These are phyloP conservation scores for Houttuynia cordata DNA, from an alignment of 164 flowering plant species.

Conservation along the genomic window DNA sequence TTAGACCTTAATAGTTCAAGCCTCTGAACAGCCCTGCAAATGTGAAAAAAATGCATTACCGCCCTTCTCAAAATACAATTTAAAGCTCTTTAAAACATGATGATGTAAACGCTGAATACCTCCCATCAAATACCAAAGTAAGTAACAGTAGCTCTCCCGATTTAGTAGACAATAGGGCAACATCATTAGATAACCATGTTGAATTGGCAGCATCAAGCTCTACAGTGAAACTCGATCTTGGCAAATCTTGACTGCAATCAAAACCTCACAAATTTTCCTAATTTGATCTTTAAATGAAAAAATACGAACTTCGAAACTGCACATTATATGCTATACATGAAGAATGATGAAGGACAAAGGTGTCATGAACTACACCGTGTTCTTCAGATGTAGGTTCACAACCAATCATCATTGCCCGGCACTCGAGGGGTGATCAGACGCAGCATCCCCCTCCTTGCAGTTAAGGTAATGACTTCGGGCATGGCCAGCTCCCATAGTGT, in stretches of 20 bases:
- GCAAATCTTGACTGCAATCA: slow-evolving; percentile 71
- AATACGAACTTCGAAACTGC: neutral
- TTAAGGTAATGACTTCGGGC: no score
- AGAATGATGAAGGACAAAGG: neutral
- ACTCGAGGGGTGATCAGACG: no score
- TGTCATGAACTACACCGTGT: no score
- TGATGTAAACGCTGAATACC: slow-evolving; percentile 30
- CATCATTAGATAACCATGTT: slow-evolving; percentile 75
- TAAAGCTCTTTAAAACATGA: neutral
- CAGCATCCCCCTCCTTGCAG: no score
- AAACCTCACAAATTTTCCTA: neutral
- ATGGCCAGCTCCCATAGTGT: no score
- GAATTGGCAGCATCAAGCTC: slow-evolving; percentile 97
- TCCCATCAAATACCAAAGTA: slow-evolving; percentile 78
- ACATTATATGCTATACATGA: neutral
- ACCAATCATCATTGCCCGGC: no score
- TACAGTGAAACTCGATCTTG: slow-evolving; percentile 64
- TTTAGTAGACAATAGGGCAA: slow-evolving; percentile 87
- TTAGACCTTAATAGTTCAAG: slow-evolving; percentile 89
- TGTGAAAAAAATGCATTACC: neutral
- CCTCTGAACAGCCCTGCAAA: slow-evolving; percentile 74
- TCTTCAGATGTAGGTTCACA: no score
- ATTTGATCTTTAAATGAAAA: neutral
- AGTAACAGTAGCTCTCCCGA: slow-evolving; percentile 81
- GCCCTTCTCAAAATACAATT: neutral